Percentiles rank a stretch among this genome's conserved stretches.
phyloP scores from a whole-genome alignment of 1,139 yeast genomes.

The Entelexis paramagnoliae region DNA sequence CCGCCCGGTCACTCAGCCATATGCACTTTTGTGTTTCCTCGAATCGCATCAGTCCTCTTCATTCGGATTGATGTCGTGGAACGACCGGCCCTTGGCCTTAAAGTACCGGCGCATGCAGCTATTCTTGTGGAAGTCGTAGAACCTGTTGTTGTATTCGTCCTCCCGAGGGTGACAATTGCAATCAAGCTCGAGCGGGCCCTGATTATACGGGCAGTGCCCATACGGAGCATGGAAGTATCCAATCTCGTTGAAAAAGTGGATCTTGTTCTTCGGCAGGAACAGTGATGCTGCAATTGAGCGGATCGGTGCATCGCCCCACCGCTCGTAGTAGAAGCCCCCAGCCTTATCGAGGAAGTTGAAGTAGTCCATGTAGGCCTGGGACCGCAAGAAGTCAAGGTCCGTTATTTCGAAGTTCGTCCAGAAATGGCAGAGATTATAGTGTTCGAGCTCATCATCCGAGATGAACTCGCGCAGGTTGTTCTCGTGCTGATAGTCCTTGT shows the following conservation, averaged over 20 bases:
- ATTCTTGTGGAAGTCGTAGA: slow-evolving; percentile 22
- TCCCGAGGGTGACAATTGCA: slow-evolving; percentile 19
- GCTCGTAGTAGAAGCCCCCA: slow-evolving; percentile 86
- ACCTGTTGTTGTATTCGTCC: slow-evolving; percentile 11
- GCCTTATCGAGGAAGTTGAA: slow-evolving; percentile 61
- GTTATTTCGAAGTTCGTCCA: slow-evolving; percentile 93
- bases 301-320: slow-evolving; percentile 95
- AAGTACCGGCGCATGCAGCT: slow-evolving; percentile 23
- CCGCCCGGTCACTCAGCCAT: too few species aligned
- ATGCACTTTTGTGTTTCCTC: too few species aligned
- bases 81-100: slow-evolving; percentile 19
- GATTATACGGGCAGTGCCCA: slow-evolving; percentile 45
- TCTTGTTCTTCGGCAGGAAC: slow-evolving; percentile 55
- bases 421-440: slow-evolving; percentile 75
- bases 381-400: slow-evolving; percentile 64
- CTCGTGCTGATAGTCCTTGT: slow-evolving; percentile 49
- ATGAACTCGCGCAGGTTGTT: slow-evolving; percentile 61
- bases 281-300: slow-evolving; percentile 67
- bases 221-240: slow-evolving; percentile 73
- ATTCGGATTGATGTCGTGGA: slow-evolving; percentile 17
- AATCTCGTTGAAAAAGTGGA: slow-evolving; percentile 85
- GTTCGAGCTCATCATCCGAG: slow-evolving; percentile 52
- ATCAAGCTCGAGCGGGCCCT: slow-evolving; percentile 22
- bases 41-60: not conserved
- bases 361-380: slow-evolving; percentile 53